Conservation (phyloP, 2,329 filamentous ascomycete genomes). For the Fonsecaea nubica region DNA sequence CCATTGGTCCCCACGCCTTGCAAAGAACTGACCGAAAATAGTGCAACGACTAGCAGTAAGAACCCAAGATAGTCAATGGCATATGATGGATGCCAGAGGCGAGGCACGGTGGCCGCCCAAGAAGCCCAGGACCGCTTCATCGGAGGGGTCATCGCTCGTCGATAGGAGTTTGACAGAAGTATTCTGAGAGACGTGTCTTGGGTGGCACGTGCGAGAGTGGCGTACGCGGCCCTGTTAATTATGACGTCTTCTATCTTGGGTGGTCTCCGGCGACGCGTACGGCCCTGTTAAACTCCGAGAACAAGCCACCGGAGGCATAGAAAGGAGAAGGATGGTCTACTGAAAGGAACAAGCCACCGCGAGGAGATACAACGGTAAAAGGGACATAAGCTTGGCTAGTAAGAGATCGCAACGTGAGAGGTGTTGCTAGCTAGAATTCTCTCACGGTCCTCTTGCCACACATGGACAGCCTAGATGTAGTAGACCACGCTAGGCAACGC, state of each 20-base stretch:
- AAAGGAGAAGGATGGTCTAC: slow-evolving; percentile 15
- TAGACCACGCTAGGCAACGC: slow-evolving; percentile 18
- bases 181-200: no score
- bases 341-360: slow-evolving; percentile 17
- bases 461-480: slow-evolving; percentile 17
- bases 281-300: slow-evolving; percentile 20
- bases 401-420: slow-evolving; percentile 11
- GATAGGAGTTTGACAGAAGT: no score
- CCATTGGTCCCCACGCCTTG: background rate
- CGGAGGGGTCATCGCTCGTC: no score
- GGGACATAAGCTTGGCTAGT: slow-evolving; percentile 21
- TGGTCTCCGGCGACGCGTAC: no score
- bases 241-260: no score
- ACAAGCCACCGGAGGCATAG: slow-evolving; percentile 17
- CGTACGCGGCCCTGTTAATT: no score
- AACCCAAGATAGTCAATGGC: slow-evolving; percentile 86
- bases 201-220: no score
- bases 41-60: slow-evolving; percentile 69
- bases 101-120: slow-evolving; percentile 52
- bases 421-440: slow-evolving; percentile 6
- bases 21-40: slow-evolving; percentile 51
- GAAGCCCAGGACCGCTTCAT: slow-evolving; percentile 15
- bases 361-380: slow-evolving; percentile 16
- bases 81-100: slow-evolving; percentile 73
- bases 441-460: slow-evolving; percentile 10